These are phyloP conservation scores for Lactarius deliciosus DNA, from an alignment of 768 basidiomycete genomes.

Conservation along the genomic window DNA sequence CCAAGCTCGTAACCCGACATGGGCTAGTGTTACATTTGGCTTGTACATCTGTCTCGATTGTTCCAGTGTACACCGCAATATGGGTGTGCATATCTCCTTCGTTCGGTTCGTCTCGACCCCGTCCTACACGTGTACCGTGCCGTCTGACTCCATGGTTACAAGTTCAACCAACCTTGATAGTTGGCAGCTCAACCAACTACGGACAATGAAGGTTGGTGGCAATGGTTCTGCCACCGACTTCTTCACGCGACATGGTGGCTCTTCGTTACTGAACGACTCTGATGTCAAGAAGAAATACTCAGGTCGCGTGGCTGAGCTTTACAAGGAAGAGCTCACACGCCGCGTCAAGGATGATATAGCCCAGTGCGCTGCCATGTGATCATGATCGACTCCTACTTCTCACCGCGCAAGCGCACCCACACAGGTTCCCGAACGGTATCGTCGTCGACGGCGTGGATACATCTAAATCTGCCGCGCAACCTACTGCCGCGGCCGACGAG, in stretches of 20 bases:
- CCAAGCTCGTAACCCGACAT: slow-evolving; percentile 92
- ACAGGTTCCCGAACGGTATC: slow-evolving; percentile 74
- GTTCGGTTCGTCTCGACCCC: slow-evolving; percentile 63
- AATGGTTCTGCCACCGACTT: slow-evolving; percentile 86
- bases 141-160: slow-evolving; percentile 19
- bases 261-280: slow-evolving; percentile 62
- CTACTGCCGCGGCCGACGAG: slow-evolving; percentile 46
- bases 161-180: slow-evolving; percentile 96
- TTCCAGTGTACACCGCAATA: slow-evolving; percentile 90
- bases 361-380: slow-evolving; percentile 48
- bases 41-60: slow-evolving; percentile 98
- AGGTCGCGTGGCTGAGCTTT: slow-evolving; percentile 77
- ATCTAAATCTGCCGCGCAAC: slow-evolving; percentile 37
- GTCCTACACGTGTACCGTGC: not conserved
- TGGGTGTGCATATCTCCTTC: slow-evolving; percentile 98
- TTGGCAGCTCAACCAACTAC: slow-evolving; percentile 89
- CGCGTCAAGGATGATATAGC: slow-evolving; percentile 73
- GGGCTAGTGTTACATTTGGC: slow-evolving; percentile 95
- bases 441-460: slow-evolving; percentile 78
- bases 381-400: slow-evolving; percentile 1
- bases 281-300: slow-evolving; percentile 92
- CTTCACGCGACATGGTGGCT: slow-evolving; percentile 84
- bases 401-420: not conserved
- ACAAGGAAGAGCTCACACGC: slow-evolving; percentile 87
- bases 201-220: slow-evolving; percentile 95